Conservation (phyloP, 2,329 filamentous ascomycete species). For the Botrytis paeoniae region DNA sequence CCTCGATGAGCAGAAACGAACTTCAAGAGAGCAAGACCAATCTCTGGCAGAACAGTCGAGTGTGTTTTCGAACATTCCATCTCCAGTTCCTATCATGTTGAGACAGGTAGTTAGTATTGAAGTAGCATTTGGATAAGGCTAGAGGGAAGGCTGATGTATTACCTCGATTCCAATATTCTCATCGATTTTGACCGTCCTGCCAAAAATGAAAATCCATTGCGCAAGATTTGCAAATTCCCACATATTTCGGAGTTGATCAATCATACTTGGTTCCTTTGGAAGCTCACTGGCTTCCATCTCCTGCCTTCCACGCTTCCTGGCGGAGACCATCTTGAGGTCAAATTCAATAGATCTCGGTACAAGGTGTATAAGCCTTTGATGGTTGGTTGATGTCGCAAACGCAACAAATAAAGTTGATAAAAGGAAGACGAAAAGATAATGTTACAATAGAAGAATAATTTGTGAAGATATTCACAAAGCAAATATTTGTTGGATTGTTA, state of each 20-base stretch:
- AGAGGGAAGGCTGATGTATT: slow-evolving; percentile 37
- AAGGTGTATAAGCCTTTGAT: slow-evolving; percentile 11
- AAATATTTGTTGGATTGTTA: not conserved
- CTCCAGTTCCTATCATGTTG: slow-evolving; percentile 70
- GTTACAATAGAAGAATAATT: slow-evolving; percentile 9
- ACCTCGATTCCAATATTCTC: slow-evolving; percentile 89
- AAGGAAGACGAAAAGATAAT: not conserved
- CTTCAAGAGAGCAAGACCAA: slow-evolving; percentile 85
- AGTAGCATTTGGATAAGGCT: not conserved
- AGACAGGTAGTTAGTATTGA: slow-evolving; percentile 14
- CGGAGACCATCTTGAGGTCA: slow-evolving; percentile 42
- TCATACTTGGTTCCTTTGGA: slow-evolving; percentile 41
- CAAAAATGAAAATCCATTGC: slow-evolving; percentile 92
- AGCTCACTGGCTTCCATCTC: slow-evolving; percentile 41
- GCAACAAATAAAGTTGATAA: slow-evolving; percentile 11
- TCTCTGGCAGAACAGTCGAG: slow-evolving; percentile 71
- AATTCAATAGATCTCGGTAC: slow-evolving; percentile 10
- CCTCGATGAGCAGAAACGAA: slow-evolving; percentile 91
- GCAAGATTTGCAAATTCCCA: slow-evolving; percentile 95
- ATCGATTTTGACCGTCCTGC: slow-evolving; percentile 83
- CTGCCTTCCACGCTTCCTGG: slow-evolving; percentile 49
- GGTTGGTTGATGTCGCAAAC: slow-evolving; percentile 11
- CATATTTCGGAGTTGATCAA: slow-evolving; percentile 76
- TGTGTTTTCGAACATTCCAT: slow-evolving; percentile 78
- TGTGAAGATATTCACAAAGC: not conserved